Conservation (phyloP, 805 yeast species). For the Saccharomycopsis javanensis region DNA sequence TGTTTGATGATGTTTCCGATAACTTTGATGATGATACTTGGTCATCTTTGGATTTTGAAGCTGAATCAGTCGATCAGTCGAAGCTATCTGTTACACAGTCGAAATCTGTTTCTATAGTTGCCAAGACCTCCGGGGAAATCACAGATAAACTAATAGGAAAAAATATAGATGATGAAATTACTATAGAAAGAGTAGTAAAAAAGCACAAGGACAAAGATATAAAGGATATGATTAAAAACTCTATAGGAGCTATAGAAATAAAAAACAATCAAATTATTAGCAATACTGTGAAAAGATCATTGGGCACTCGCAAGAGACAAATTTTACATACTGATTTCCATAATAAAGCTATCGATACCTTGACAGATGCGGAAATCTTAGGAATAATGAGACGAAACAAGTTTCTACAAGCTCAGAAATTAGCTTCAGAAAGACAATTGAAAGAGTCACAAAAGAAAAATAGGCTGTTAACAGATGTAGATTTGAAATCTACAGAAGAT, state of each 20-base stretch:
- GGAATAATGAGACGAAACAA: conserved; percentile 3
- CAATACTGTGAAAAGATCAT: conserved; percentile 15
- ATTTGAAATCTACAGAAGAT: conserved; percentile 5
- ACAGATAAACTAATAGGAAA: background rate
- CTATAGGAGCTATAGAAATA: conserved; percentile 16
- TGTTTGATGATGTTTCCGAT: conserved; percentile 3
- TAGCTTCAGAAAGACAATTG: background rate
- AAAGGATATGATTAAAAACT: conserved; percentile 17
- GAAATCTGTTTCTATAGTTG: background rate
- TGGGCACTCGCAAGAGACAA: background rate
- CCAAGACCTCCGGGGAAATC: background rate
- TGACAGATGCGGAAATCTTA: conserved; percentile 10
- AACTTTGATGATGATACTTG: background rate
- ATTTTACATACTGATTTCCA: background rate
- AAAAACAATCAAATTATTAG: conserved; percentile 15
- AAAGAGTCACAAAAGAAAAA: background rate
- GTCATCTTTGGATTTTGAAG: background rate
- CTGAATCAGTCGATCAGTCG: background rate
- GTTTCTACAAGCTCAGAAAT: background rate
- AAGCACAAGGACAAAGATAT: conserved; percentile 13
- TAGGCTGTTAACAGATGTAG: background rate
- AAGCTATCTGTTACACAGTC: too few species aligned
- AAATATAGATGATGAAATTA: conserved; percentile 6
- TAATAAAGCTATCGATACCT: background rate
- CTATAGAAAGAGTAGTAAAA: conserved; percentile 18